These are phyloP conservation scores for Quillaja saponaria DNA, from an alignment of 306 rosid species.

Conservation along the genomic window DNA sequence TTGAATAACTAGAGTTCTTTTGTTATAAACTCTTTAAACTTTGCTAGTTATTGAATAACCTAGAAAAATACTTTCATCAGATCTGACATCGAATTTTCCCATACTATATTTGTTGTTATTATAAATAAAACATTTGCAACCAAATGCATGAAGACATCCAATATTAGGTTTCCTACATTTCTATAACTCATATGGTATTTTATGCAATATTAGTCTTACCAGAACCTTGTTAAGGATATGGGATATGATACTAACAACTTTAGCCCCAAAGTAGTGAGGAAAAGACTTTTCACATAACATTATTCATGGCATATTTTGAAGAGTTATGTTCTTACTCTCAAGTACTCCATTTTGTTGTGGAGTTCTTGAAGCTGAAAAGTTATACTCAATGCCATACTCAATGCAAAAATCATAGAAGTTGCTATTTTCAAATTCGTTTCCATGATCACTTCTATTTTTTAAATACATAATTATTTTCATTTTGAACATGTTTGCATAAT, in stretches of 20 bases:
- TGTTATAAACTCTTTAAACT: too few relatives aligned
- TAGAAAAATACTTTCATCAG: too few relatives aligned
- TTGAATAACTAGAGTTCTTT: too few relatives aligned
- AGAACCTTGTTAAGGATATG: not conserved
- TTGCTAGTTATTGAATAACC: too few relatives aligned
- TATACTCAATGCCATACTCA: not conserved
- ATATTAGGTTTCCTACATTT: not conserved
- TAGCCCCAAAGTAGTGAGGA: not conserved
- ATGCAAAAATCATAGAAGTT: not conserved
- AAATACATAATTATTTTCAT: not conserved
- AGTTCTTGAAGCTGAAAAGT: not conserved
- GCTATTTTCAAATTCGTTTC: not conserved
- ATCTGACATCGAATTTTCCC: too few relatives aligned
- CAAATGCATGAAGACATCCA: too few relatives aligned
- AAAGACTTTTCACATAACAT: not conserved
- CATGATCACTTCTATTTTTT: not conserved
- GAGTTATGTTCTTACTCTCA: not conserved
- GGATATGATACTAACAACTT: not conserved
- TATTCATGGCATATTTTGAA: not conserved
- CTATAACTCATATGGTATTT: constrained; percentile 11
- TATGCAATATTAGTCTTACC: not conserved
- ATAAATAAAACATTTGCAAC: too few relatives aligned
- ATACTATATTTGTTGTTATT: too few relatives aligned
- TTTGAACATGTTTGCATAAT: not conserved
- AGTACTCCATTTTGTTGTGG: constrained; percentile 14